phyloP scores from a whole-genome alignment of 208 protist genomes.

The Crithidia sp. region DNA sequence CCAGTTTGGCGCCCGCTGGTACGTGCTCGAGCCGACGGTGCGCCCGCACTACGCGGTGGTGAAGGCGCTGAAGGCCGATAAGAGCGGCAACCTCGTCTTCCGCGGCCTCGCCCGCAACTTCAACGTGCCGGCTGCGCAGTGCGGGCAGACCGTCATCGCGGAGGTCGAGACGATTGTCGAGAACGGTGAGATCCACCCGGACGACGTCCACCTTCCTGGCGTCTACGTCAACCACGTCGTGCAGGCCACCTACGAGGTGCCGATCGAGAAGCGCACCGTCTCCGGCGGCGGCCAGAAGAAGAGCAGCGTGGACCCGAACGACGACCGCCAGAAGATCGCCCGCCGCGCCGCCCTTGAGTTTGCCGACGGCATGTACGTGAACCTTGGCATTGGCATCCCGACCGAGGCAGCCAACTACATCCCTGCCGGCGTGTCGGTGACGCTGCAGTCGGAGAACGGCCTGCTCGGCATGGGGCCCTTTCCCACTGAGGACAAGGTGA shows the following conservation, averaged over 20 bases:
- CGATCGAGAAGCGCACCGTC: constrained; percentile 61
- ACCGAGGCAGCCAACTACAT: constrained; percentile 95
- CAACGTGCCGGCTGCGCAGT: constrained; percentile 91
- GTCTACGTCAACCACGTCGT: constrained; percentile 95
- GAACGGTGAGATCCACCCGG: constrained; percentile 91
- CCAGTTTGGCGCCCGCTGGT: constrained; percentile 89
- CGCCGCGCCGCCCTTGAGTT: constrained; percentile 95
- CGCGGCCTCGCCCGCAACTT: constrained; percentile 96
- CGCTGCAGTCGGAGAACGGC: constrained; percentile 94
- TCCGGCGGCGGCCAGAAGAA: constrained; percentile 28
- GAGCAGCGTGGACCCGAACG: constrained; percentile 46
- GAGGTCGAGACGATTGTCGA: constrained; percentile 97
- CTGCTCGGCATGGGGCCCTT: constrained; percentile 94
- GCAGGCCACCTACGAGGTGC: constrained; percentile 59
- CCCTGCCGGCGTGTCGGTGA: constrained; percentile 78
- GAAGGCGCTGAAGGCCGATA: constrained; percentile 96
- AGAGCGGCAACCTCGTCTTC: constrained; percentile 82
- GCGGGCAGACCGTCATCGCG: constrained; percentile 92
- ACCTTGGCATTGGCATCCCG: constrained; percentile 97
- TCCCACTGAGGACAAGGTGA: constrained; percentile 84
- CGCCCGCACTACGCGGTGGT: constrained; percentile 93
- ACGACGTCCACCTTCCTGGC: constrained; percentile 95
- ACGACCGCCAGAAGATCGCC: constrained; percentile 90
- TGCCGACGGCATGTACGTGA: constrained; percentile 96
- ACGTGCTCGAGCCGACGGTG: constrained; percentile 93